phyloP scores from a whole-genome alignment of 805 yeast genomes.

The Saturnispora saitoi region DNA sequence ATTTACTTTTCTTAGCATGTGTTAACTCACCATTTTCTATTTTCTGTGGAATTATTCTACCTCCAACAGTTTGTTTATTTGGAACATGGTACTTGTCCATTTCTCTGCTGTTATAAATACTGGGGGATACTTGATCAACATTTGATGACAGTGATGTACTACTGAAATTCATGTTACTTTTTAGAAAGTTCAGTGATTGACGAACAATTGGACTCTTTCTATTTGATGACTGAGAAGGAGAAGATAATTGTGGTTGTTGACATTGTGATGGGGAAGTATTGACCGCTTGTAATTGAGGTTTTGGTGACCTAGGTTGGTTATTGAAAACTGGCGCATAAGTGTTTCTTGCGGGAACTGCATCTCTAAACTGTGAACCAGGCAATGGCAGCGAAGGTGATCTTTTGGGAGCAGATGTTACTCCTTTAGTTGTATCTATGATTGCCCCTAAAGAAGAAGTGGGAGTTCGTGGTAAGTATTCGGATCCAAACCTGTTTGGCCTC shows the following conservation, averaged over 20 bases:
- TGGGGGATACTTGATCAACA: slow-evolving; percentile 6
- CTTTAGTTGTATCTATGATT: not conserved
- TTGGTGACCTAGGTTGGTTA: not conserved
- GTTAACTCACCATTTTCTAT: slow-evolving; percentile 15
- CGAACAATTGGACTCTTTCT: slow-evolving; percentile 30
- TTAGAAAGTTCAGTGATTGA: slow-evolving; percentile 31
- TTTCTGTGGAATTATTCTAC: slow-evolving; percentile 40
- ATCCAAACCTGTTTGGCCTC: not conserved
- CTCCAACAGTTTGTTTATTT: slow-evolving; percentile 32
- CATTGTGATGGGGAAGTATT: not conserved
- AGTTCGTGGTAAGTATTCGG: not conserved
- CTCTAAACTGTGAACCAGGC: slow-evolving; percentile 13
- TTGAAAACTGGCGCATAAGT: not conserved
- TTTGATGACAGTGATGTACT: slow-evolving; percentile 20
- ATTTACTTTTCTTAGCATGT: slow-evolving; percentile 36
- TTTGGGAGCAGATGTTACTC: not conserved
- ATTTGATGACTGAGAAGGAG: slow-evolving; percentile 6
- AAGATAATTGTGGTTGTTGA: slow-evolving; percentile 4
- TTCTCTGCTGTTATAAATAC: slow-evolving; percentile 14
- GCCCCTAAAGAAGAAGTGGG: not conserved
- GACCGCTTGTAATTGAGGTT: not conserved
- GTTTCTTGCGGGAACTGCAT: slow-evolving; percentile 18
- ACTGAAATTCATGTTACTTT: slow-evolving; percentile 23
- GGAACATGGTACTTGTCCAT: slow-evolving; percentile 30
- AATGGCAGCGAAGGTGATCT: slow-evolving; percentile 20